Base-by-base conservation (phyloP, 2,329 filamentous ascomycete species). In the Verticillium tricorpus region DNA sequence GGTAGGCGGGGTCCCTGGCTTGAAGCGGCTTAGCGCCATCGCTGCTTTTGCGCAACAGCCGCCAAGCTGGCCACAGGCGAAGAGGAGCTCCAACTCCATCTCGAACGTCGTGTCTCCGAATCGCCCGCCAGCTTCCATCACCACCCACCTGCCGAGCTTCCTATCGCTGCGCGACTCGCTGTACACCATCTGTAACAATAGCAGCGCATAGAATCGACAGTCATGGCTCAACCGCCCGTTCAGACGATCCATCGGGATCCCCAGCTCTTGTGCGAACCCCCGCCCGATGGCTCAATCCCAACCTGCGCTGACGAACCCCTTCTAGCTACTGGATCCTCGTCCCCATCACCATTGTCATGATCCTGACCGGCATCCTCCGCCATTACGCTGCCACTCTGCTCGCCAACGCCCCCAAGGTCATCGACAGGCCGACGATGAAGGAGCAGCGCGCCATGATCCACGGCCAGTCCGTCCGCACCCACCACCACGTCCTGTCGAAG, bases 181-280 rank as follows among this genome's bases (percentile, higher is more conserved):
- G 45, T 19, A 22, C 8, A 35, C n/a, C 17, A n/a, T 40, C 37
- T 40, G 37, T 40, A 40, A 40, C 37, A 17, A 40, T 17, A n/a
- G 37, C 37, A 52, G 39, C 39, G 17, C 39, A 52, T 52, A 22
- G 45, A 52, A 28, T 8, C 15, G 56, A 58, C 25, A 56, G 54
- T 54, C 59, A 98, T 98, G 94, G 90, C 90, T 70, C 89, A 95
- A 80, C 83, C 90, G 68, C 85, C 90, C 67, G 89, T 92, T 69
- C 95, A 99, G 83, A 95, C 93, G 82, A 97, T 99, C 86, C 91
- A 96, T 81, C 80, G 95, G 86, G 96, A 99, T 90, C 94, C 95
- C 72, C 93, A 97, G 79, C 84, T 99, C 67, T 97, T 99, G 95
- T 98, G 82, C 74, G 91, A 77, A 60, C 68, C 61, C 19, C 60